Percentiles rank a stretch among this genome's conserved stretches.
phyloP scores from a whole-genome alignment of 179 eudicot genomes.

The Beta lomatogona region DNA sequence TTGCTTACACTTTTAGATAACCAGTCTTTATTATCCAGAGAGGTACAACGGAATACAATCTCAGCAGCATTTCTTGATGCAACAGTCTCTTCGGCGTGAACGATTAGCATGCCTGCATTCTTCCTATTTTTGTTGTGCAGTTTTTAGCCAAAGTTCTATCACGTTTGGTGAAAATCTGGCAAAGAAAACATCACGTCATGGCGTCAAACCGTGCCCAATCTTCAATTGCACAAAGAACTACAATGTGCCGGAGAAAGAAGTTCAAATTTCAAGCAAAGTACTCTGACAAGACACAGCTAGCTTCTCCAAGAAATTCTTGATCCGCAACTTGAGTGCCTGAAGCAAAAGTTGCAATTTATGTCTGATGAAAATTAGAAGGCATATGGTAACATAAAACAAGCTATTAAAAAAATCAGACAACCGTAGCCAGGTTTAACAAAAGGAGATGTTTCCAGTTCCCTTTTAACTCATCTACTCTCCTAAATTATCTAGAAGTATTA shows the following conservation, averaged over 20 bases:
- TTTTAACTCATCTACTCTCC: no score
- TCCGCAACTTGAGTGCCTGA: constrained; percentile 69
- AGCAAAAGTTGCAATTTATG: not conserved
- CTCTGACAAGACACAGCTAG: constrained; percentile 77
- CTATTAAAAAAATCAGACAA: no score
- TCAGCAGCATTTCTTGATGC: constrained; percentile 67
- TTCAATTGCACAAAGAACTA: not conserved
- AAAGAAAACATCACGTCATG: not conserved
- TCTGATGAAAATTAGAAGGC: not conserved
- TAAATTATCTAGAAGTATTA: no score
- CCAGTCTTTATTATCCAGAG: constrained; percentile 72
- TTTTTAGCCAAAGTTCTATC: constrained; percentile 61
- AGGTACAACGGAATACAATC: constrained; percentile 56
- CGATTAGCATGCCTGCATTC: constrained; percentile 55
- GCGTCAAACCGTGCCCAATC: not conserved
- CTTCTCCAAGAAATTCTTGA: constrained; percentile 94
- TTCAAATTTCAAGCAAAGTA: constrained; percentile 16
- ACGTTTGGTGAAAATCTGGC: constrained; percentile 74
- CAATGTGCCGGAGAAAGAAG: not conserved
- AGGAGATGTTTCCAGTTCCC: not conserved
- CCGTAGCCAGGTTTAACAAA: not conserved
- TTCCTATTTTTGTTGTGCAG: constrained; percentile 50
- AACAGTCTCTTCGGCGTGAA: constrained; percentile 82
- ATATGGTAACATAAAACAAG: not conserved
- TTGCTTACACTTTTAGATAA: constrained; percentile 76